Evolutionary conservation across 2,329 filamentous ascomycete species (phyloP), one percentile per base, ranked within the genome.

Genomic region (Aspergillus sp.): DNA sequence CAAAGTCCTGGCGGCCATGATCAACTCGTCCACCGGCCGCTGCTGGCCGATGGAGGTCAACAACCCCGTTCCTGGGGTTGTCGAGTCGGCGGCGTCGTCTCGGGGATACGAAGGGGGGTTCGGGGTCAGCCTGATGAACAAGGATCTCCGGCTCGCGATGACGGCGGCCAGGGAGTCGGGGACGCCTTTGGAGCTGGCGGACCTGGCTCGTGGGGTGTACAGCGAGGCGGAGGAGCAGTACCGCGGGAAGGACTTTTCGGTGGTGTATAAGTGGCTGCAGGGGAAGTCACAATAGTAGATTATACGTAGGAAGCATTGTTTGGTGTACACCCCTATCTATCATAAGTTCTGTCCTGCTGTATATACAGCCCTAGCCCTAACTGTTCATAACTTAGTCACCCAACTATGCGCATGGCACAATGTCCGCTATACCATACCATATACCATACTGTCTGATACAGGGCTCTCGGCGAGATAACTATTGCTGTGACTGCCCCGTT

Each of bases 31-130:
- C 47, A 95, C 89, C 0, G 91, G 91, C n/a, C 76, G 72, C 44
- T 96, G 88, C 69, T 98, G 91, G 91, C 86, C 89, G 1, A 91
- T 81, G 49, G 88, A 95, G 63, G 69, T 93, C 41, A 98, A 98
- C 63, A 96, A 96, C 55, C 91, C 91, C 0, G 86, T 96, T 3
- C 78, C 78, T 8, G 88, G 86, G 10, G 86, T 95, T 0, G 71
- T 89, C 14, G 77, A 80, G 39, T 75, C 72, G 1, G 75, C 85
- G 2, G 86, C 89, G 0, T 82, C 86, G 0, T 74, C 71, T 34
- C 70, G 81, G 35, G 86, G 82, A 33, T 98, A 86, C 49, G 60
- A 66, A 12, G 84, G 84, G 28, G 84, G 84, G 0, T 91, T 89
- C 44, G 81, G 81, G 2, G 74, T 89, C 35, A 69, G 70, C 24